Evolutionary conservation across 352 stramenopile species (phyloP).

Genomic region (Phytophthora meadii): DNA sequence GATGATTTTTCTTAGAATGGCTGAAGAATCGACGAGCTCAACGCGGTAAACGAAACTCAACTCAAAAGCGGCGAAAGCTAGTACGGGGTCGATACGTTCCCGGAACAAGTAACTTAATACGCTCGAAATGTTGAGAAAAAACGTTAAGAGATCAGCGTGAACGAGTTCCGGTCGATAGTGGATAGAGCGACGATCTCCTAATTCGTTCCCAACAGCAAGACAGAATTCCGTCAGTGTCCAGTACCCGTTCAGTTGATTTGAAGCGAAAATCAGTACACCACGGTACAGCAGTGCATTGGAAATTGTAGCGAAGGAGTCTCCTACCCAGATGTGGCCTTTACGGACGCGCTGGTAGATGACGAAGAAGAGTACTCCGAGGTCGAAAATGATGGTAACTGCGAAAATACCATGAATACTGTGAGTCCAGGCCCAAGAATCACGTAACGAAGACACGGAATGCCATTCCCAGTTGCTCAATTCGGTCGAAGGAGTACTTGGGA

Average conservation of each 20-base stretch:
- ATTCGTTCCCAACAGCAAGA: slow-evolving; percentile 19
- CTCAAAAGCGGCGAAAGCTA: slow-evolving; percentile 32
- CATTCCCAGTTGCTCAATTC: slow-evolving; percentile 32
- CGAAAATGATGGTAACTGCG: slow-evolving; percentile 35
- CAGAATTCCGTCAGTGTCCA: slow-evolving; percentile 52
- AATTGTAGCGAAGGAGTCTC: slow-evolving; percentile 48
- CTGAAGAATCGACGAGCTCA: slow-evolving; percentile 13
- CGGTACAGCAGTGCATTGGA: slow-evolving; percentile 38
- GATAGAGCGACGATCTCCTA: slow-evolving; percentile 4
- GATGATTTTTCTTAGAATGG: slow-evolving; percentile 19
- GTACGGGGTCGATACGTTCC: slow-evolving; percentile 39
- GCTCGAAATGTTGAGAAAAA: slow-evolving; percentile 32
- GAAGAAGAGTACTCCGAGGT: slow-evolving; percentile 41
- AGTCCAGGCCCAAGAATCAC: slow-evolving; percentile 53
- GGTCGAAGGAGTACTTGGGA: slow-evolving; percentile 22
- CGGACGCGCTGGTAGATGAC: slow-evolving; percentile 34
- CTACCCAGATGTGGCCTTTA: slow-evolving; percentile 43
- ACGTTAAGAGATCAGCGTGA: slow-evolving; percentile 36
- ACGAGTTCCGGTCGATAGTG: slow-evolving; percentile 27
- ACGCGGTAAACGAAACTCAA: slow-evolving; percentile 25
- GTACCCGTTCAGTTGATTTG: slow-evolving; percentile 42
- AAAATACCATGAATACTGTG: slow-evolving; percentile 47
- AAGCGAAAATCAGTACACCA: slow-evolving; percentile 28
- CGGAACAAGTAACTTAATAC: slow-evolving; percentile 31
- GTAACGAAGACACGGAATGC: slow-evolving; percentile 28